Conservation (phyloP, 345 rosid species). For the Salix brachista region DNA sequence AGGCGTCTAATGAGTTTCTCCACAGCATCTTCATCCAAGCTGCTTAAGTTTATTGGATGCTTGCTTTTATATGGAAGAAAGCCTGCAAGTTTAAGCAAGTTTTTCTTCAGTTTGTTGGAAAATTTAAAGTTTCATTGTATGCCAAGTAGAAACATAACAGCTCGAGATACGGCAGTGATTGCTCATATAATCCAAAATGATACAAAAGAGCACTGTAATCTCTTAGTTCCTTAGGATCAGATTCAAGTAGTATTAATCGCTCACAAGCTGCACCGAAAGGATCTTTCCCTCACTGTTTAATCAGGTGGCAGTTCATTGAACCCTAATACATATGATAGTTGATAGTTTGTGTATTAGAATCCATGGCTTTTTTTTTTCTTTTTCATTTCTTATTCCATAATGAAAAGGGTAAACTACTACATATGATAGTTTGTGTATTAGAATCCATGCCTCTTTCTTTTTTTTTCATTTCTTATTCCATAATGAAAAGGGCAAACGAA, state of each 20-base stretch:
- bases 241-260: conserved; percentile 49
- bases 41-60: conserved; percentile 24
- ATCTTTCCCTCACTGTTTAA: background rate
- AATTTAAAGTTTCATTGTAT: background rate
- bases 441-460: background rate
- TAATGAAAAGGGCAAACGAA: background rate
- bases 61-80: conserved; percentile 16
- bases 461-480: background rate
- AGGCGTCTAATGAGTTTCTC: conserved; percentile 53
- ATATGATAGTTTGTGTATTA: background rate
- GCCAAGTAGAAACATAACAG: conserved; percentile 17
- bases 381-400: background rate
- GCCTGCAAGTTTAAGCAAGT: conserved; percentile 26
- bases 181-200: conserved; percentile 58
- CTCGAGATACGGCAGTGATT: conserved; percentile 43
- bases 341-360: background rate
- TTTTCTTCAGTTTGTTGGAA: background rate
- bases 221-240: conserved; percentile 51
- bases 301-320: background rate
- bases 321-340: background rate
- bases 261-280: conserved; percentile 49
- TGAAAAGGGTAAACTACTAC: background rate
- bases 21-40: conserved; percentile 49
- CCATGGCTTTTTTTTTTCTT: background rate
- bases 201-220: conserved; percentile 67